A percentile compares a stretch with the other conserved stretches of the same genome.
Conservation (phyloP, 2,329 filamentous ascomycete species). For the Endothia cerciana region DNA sequence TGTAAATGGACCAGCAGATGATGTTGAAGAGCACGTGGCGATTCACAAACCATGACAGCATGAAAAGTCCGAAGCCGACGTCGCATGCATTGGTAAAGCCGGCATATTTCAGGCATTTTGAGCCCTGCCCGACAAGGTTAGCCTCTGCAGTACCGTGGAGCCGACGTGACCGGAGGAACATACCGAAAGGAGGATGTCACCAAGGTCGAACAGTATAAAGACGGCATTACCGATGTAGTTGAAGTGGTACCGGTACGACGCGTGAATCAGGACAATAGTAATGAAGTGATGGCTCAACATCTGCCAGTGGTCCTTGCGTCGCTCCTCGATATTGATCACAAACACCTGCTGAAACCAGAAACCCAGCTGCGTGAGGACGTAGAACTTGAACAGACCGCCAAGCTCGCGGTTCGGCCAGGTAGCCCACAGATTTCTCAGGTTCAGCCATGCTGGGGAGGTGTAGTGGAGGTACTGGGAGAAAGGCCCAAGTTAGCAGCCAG, state of each 20-base stretch:
- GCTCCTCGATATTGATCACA: constrained; percentile 92
- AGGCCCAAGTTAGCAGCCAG: constrained; percentile 18
- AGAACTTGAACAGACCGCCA: constrained; percentile 76
- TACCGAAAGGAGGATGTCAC: constrained; percentile 87
- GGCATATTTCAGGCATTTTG: constrained; percentile 93
- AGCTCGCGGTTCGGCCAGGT: constrained; percentile 82
- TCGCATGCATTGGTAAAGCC: constrained; percentile 79
- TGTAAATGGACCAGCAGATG: constrained; percentile 82
- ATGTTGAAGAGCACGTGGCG: constrained; percentile 81
- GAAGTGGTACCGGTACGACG: constrained; percentile 84
- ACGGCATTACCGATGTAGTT: constrained; percentile 89
- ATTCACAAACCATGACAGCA: constrained; percentile 80
- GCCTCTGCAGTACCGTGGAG: neutral
- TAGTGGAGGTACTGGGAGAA: constrained; percentile 73
- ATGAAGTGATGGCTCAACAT: constrained; percentile 96
- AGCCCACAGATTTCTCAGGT: constrained; percentile 79
- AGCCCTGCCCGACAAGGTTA: constrained; percentile 58
- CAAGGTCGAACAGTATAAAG: constrained; percentile 89
- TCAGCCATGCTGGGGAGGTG: constrained; percentile 77
- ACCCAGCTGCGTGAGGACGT: constrained; percentile 85
- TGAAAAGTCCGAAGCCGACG: constrained; percentile 80
- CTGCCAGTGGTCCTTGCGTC: constrained; percentile 91
- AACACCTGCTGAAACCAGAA: constrained; percentile 96
- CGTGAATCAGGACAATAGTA: constrained; percentile 78
- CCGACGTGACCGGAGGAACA: constrained; percentile 37